Evolutionary conservation across 2,329 filamentous ascomycete genomes (phyloP).

Genomic region (Sporothrix brunneoviolacea): DNA sequence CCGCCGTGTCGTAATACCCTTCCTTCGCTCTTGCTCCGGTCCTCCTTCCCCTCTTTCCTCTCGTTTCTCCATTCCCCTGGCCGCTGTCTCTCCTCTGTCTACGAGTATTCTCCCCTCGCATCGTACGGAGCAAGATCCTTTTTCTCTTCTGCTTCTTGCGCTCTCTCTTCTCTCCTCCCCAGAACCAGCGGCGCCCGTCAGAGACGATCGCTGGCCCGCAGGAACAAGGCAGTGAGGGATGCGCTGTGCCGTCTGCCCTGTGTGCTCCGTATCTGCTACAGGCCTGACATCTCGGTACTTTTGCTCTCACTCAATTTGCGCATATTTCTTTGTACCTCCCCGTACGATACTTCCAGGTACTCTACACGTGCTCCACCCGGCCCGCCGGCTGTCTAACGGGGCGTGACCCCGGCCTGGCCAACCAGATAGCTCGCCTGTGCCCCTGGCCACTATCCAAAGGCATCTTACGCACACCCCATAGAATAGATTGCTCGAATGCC

Average conservation of each 20-base stretch:
- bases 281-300: not conserved
- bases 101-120: not conserved
- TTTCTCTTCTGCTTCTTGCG: not conserved
- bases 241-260: constrained; percentile 5
- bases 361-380: constrained; percentile 18
- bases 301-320: not conserved
- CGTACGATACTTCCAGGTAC: too few relatives aligned
- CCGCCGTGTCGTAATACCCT: not conserved
- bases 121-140: too few relatives aligned
- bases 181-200: not conserved
- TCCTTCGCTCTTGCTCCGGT: not conserved
- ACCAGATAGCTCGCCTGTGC: constrained; percentile 12
- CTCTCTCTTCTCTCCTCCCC: not conserved
- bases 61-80: not conserved
- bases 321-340: not conserved
- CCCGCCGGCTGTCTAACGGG: constrained; percentile 17
- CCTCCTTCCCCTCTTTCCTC: not conserved
- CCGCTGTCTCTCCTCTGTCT: not conserved
- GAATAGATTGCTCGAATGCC: too few relatives aligned
- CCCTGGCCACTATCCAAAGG: constrained; percentile 2
- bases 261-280: not conserved
- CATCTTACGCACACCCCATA: not conserved
- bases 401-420: constrained; percentile 12
- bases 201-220: constrained; percentile 5
- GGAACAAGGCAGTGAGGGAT: constrained; percentile 2